Percentiles rank a stretch among this genome's conserved stretches.
Evolutionary conservation across 2,329 filamentous ascomycete species (phyloP).

Genomic region (Trichoderma atrobrunneum): DNA sequence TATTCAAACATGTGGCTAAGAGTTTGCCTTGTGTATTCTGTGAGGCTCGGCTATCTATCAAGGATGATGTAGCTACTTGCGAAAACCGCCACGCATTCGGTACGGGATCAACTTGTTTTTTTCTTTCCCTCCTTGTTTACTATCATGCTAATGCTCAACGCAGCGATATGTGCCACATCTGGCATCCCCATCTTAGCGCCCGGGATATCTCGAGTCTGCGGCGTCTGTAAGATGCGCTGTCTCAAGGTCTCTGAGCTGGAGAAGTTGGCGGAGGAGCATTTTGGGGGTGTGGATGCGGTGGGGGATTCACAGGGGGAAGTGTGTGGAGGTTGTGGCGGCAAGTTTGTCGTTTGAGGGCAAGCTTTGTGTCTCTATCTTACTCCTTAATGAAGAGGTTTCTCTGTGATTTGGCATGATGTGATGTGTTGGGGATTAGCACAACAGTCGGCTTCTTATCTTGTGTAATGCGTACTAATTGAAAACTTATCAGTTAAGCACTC

Average conservation of each 20-base stretch:
- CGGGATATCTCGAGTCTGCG: constrained; percentile 52
- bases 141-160: background rate
- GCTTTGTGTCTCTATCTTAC: background rate
- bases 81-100: constrained; percentile 41
- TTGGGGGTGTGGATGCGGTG: constrained; percentile 28
- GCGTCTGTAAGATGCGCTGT: constrained; percentile 52
- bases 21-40: constrained; percentile 50
- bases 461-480: background rate
- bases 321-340: constrained; percentile 43
- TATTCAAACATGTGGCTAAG: constrained; percentile 38
- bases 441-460: background rate
- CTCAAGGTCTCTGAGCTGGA: constrained; percentile 44
- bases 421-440: background rate
- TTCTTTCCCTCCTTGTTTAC: background rate
- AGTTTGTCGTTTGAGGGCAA: constrained; percentile 35
- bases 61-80: constrained; percentile 39
- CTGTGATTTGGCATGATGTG: background rate
- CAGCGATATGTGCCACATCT: constrained; percentile 53
- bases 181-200: constrained; percentile 54
- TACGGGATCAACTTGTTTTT: constrained; percentile 25
- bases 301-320: constrained; percentile 34
- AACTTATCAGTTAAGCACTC: background rate
- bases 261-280: constrained; percentile 31
- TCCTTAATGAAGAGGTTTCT: background rate
- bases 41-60: constrained; percentile 32